These are phyloP conservation scores for Cladosporium cucumerinum DNA, from an alignment of 2,329 filamentous ascomycete species.

Conservation along the genomic window DNA sequence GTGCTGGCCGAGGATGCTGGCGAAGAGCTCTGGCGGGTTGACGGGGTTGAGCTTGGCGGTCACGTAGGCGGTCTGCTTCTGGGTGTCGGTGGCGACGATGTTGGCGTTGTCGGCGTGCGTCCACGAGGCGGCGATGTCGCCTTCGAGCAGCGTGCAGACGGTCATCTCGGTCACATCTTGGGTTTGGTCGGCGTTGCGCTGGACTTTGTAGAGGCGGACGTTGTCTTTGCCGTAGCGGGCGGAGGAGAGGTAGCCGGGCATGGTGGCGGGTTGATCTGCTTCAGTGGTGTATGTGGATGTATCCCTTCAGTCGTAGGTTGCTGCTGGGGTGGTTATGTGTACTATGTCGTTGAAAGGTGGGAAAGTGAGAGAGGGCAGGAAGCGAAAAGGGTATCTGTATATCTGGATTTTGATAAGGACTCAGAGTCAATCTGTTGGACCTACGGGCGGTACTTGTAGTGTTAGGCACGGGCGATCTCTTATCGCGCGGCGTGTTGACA, in stretches of 20 bases:
- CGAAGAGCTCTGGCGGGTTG: constrained; percentile 89
- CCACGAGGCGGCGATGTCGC: constrained; percentile 85
- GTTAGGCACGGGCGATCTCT: constrained; percentile 1
- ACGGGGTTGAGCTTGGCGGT: constrained; percentile 91
- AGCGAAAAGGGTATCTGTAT: not conserved
- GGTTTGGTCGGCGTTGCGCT: constrained; percentile 71
- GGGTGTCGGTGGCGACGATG: constrained; percentile 92
- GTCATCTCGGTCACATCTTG: constrained; percentile 95
- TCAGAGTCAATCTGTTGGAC: not conserved
- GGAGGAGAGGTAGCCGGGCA: constrained; percentile 48
- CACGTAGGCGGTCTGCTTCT: constrained; percentile 92
- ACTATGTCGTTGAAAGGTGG: not conserved
- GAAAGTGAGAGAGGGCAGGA: not conserved
- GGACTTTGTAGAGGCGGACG: constrained; percentile 94
- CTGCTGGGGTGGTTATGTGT: constrained; percentile 1
- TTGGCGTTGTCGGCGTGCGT: constrained; percentile 91
- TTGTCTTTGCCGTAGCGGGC: constrained; percentile 95
- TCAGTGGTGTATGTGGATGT: not conserved
- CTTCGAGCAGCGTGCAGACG: constrained; percentile 86
- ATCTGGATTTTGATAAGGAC: constrained; percentile 1
- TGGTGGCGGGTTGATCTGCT: constrained; percentile 19
- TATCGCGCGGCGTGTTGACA: constrained; percentile 15
- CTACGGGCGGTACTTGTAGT: constrained; percentile 14
- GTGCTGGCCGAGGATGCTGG: constrained; percentile 77
- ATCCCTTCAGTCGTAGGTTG: not conserved